Conservation (phyloP, 495 filamentous ascomycete genomes). For the Daldinia vernicosa region DNA sequence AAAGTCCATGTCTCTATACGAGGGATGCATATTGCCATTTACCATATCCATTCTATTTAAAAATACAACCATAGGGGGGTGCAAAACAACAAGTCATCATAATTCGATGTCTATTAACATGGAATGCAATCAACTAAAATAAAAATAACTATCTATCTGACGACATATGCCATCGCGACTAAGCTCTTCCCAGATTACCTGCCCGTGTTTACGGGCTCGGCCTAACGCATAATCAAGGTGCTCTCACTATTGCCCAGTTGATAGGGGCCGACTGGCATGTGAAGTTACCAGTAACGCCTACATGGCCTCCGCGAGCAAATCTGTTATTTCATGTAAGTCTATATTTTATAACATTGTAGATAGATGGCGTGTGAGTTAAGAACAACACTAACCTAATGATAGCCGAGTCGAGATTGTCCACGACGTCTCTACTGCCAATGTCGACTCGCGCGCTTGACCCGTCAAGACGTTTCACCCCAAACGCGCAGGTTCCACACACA, state of each 20-base stretch:
- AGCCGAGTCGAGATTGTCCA: conserved; percentile 27
- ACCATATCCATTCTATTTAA: too few relatives aligned
- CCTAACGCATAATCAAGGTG: not conserved
- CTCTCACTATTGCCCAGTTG: conserved; percentile 26
- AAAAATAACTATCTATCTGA: not conserved
- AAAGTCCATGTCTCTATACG: too few relatives aligned
- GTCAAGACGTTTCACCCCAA: conserved; percentile 31
- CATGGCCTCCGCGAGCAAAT: conserved; percentile 12
- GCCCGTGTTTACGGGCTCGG: not conserved
- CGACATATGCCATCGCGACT: not conserved
- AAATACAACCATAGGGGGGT: not conserved
- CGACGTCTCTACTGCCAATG: conserved; percentile 33
- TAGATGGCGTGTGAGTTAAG: not conserved
- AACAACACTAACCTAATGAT: conserved; percentile 8
- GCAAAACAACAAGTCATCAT: not conserved
- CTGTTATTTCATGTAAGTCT: not conserved
- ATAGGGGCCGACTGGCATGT: conserved; percentile 23
- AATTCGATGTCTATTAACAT: not conserved
- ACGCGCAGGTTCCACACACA: conserved; percentile 28
- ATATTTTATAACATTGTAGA: too few relatives aligned
- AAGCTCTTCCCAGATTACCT: not conserved
- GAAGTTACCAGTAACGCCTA: conserved; percentile 29
- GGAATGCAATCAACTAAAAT: not conserved
- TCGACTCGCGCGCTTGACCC: conserved; percentile 16
- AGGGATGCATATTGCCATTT: too few relatives aligned